A percentile compares a stretch with the other conserved stretches of the same genome.
phyloP scores from a whole-genome alignment of 352 stramenopile species.

The Pythium brachiatum region DNA sequence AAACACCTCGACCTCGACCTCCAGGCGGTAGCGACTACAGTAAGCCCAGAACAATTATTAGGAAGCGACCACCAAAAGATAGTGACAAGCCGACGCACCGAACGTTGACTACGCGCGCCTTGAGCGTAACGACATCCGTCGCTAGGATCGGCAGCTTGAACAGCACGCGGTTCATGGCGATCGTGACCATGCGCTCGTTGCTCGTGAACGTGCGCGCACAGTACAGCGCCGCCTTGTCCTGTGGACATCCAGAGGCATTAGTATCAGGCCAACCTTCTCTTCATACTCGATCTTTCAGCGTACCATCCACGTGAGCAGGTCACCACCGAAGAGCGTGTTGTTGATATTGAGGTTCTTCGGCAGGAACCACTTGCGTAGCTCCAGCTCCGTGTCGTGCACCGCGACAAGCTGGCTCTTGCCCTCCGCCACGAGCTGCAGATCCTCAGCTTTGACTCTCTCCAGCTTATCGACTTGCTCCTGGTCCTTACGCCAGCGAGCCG shows the following conservation, averaged over 20 bases:
- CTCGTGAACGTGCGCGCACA: conserved; percentile 72
- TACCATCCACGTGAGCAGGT: conserved; percentile 64
- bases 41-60: no score
- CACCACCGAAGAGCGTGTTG: conserved; percentile 65
- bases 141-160: conserved; percentile 67
- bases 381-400: conserved; percentile 58
- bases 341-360: conserved; percentile 72
- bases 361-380: conserved; percentile 72
- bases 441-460: conserved; percentile 13
- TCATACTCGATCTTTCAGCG: background rate
- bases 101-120: conserved; percentile 59
- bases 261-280: background rate
- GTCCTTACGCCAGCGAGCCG: conserved; percentile 27
- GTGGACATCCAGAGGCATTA: background rate
- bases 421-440: conserved; percentile 22
- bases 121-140: conserved; percentile 57
- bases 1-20: conserved; percentile 67
- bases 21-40: conserved; percentile 44
- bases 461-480: conserved; percentile 32
- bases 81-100: conserved; percentile 33
- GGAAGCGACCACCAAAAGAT: background rate
- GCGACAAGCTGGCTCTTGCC: conserved; percentile 22
- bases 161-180: conserved; percentile 71
- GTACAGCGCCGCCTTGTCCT: conserved; percentile 66
- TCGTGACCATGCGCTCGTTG: conserved; percentile 73